A percentile compares a stretch with the other conserved stretches of the same genome.
Evolutionary conservation across 139 green algal genomes (phyloP).

Genomic region (Auxenochlorella pyrenoidosa): DNA sequence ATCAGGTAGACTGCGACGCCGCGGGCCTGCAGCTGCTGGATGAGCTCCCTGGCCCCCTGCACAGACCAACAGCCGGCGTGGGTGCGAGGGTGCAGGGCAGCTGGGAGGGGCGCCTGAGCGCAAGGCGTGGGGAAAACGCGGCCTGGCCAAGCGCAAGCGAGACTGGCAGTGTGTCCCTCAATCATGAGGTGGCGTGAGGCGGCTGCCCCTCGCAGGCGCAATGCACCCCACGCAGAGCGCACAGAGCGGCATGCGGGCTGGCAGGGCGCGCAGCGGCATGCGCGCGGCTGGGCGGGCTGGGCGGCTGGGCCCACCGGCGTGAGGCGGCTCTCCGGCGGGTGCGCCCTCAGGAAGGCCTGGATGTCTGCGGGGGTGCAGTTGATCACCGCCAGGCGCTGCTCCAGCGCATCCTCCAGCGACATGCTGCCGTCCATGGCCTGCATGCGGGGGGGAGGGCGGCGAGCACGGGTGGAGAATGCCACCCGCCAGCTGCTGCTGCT

Average conservation of each 20-base stretch:
- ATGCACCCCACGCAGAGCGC: too few species aligned
- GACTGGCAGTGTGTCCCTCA: too few species aligned
- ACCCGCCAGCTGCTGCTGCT: background rate
- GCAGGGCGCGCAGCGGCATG: background rate
- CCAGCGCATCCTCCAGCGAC: constrained; percentile 63
- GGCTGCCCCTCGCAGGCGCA: too few species aligned
- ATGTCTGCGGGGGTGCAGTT: constrained; percentile 71
- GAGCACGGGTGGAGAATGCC: background rate
- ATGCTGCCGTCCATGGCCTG: constrained; percentile 80
- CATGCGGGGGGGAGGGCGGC: background rate
- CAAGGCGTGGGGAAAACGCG: too few species aligned
- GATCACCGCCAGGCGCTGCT: constrained; percentile 69
- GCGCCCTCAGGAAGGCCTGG: constrained; percentile 61
- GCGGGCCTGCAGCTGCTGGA: constrained; percentile 65
- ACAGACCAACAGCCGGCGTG: too few species aligned
- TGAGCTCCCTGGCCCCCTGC: constrained; percentile 64
- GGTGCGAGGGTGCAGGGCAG: too few species aligned
- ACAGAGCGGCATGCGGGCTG: too few species aligned
- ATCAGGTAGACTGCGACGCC: constrained; percentile 81
- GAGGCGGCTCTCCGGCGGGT: constrained; percentile 61
- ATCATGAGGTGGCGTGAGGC: too few species aligned
- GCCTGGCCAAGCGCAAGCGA: too few species aligned
- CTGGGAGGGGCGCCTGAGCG: too few species aligned
- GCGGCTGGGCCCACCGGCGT: constrained; percentile 41
- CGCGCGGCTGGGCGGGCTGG: background rate